Evolutionary conservation across 2,329 filamentous ascomycete genomes (phyloP).

Genomic region (Orbilia oligospora): DNA sequence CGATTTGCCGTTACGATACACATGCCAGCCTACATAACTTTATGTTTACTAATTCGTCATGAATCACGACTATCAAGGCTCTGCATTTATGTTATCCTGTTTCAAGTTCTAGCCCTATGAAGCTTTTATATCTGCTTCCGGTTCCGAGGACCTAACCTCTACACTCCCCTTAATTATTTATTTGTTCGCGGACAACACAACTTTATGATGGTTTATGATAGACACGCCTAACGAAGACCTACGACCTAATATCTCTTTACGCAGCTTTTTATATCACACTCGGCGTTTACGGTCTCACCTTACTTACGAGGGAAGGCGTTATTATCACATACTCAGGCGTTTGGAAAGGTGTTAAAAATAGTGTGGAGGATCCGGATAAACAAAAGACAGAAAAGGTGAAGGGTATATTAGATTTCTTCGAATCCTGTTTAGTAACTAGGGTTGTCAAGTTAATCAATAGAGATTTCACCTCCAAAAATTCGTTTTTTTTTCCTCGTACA

Average conservation of each 20-base stretch:
- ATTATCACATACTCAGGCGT: not conserved
- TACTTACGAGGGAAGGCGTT: not conserved
- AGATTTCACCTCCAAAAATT: not conserved
- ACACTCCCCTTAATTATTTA: too few relatives aligned
- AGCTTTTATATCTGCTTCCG: not conserved
- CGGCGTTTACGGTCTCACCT: not conserved
- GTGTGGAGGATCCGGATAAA: not conserved
- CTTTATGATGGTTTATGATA: not conserved
- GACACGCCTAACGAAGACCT: not conserved
- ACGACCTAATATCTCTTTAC: not conserved
- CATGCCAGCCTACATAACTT: not conserved
- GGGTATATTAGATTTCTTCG: constrained; percentile 11
- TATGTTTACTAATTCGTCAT: not conserved
- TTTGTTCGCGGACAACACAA: not conserved
- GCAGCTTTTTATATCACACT: not conserved
- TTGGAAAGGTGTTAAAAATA: not conserved
- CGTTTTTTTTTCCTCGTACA: not conserved
- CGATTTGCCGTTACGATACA: not conserved
- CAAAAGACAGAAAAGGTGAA: not conserved
- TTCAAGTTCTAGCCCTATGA: not conserved
- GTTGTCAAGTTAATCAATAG: constrained; percentile 5
- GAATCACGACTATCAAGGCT: not conserved
- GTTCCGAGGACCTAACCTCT: not conserved
- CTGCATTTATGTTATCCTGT: not conserved
- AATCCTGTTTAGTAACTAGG: not conserved